phyloP scores from a whole-genome alignment of 768 basidiomycete genomes.

The Asterophora parasitica region DNA sequence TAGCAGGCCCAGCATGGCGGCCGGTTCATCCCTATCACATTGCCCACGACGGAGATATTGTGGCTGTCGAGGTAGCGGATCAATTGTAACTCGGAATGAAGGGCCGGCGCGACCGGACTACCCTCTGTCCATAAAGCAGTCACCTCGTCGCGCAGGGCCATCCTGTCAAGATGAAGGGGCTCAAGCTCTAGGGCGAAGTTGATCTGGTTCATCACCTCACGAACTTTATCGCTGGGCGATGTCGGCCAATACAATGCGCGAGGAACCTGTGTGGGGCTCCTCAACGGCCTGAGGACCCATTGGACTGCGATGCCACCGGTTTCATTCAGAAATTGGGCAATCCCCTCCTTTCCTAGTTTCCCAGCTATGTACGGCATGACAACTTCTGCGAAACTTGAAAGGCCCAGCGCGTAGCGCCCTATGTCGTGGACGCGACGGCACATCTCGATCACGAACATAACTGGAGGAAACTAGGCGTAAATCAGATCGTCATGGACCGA shows the following conservation, averaged over 20 bases:
- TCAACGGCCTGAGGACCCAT: constrained; percentile 10
- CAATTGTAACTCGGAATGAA: constrained; percentile 16
- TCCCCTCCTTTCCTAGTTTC: constrained; percentile 13
- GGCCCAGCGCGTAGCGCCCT: constrained; percentile 16
- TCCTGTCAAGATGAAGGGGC: constrained; percentile 5
- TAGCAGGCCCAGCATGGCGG: constrained; percentile 16
- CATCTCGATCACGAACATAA: constrained; percentile 16
- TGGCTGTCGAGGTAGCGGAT: constrained; percentile 14
- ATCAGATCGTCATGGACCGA: neutral
- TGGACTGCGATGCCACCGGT: constrained; percentile 13
- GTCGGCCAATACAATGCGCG: constrained; percentile 10
- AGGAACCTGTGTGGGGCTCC: neutral
- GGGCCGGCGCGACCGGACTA: constrained; percentile 8
- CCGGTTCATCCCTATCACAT: constrained; percentile 12
- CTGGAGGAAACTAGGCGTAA: constrained; percentile 1
- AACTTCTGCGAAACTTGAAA: constrained; percentile 10
- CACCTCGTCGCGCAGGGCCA: constrained; percentile 7
- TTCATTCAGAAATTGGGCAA: constrained; percentile 12
- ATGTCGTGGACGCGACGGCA: constrained; percentile 12
- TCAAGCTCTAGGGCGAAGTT: constrained; percentile 10
- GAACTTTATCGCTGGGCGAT: constrained; percentile 9
- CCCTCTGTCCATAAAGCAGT: constrained; percentile 12
- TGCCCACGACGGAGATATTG: constrained; percentile 5
- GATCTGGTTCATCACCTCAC: constrained; percentile 3
- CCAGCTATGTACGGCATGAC: constrained; percentile 14